These are phyloP conservation scores for Solanum commersonii DNA, from an alignment of 257 asterid genomes.

Conservation along the genomic window DNA sequence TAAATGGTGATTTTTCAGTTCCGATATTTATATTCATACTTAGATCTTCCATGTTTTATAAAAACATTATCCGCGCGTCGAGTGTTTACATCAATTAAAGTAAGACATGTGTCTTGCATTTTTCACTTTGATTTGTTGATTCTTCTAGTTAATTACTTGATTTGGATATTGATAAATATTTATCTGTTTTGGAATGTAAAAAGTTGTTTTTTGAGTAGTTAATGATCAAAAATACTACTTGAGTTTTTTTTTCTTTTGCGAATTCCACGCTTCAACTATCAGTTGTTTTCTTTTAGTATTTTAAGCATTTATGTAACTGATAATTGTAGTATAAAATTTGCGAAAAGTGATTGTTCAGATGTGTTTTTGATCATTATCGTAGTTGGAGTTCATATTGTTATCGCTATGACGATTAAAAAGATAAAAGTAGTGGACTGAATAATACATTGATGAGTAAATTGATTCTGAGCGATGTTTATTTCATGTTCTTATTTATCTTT, in stretches of 20 bases:
- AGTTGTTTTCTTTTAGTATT: neutral
- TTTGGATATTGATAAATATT: neutral
- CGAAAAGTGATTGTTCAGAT: neutral
- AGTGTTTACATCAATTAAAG: neutral
- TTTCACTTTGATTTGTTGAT: neutral
- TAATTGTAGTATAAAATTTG: neutral
- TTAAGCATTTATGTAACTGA: no score
- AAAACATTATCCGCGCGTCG: neutral
- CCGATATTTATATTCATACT: neutral
- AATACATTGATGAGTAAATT: neutral
- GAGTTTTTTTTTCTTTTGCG: no score
- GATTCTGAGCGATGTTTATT: neutral
- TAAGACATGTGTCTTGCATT: neutral
- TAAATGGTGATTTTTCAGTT: neutral
- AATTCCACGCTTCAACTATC: fast-evolving
- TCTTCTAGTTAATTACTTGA: neutral
- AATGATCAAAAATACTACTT: neutral
- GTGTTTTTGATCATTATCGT: no score
- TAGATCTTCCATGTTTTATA: neutral
- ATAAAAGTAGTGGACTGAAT: neutral
- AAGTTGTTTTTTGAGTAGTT: neutral
- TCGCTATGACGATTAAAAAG: neutral
- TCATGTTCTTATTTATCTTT: neutral
- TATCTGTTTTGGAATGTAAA: neutral
- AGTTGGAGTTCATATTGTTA: neutral